These are phyloP conservation scores for Apiospora arundinis DNA, from an alignment of 2,329 filamentous ascomycete genomes.

Conservation along the genomic window DNA sequence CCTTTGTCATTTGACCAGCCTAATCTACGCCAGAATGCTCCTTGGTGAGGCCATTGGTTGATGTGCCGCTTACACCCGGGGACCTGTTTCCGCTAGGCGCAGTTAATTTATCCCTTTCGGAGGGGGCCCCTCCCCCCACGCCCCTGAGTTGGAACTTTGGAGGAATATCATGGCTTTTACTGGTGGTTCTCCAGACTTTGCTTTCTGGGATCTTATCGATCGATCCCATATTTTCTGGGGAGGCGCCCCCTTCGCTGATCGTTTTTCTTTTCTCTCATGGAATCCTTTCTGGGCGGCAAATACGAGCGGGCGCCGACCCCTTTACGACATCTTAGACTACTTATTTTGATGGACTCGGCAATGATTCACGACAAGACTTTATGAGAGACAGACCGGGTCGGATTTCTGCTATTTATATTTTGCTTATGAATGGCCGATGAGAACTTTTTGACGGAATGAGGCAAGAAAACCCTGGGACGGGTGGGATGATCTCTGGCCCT, in stretches of 20 bases:
- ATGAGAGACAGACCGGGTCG: constrained; percentile 30
- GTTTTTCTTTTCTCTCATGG: not conserved
- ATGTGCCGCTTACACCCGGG: not conserved
- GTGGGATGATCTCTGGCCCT: not conserved
- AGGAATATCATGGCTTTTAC: not conserved
- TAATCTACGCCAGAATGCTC: not conserved
- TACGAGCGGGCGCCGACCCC: not conserved
- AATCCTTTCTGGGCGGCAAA: not conserved
- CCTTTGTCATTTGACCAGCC: not conserved
- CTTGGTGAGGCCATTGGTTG: not conserved
- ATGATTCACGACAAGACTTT: constrained; percentile 34
- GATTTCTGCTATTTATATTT: constrained; percentile 28
- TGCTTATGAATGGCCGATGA: not conserved
- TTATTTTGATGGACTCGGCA: constrained; percentile 5
- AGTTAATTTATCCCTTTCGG: constrained; percentile 5
- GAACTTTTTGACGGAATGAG: not conserved
- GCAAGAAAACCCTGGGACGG: not conserved
- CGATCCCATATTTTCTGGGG: not conserved
- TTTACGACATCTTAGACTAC: constrained; percentile 15
- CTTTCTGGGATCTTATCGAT: not conserved
- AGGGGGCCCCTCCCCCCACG: not conserved
- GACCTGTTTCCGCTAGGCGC: not conserved
- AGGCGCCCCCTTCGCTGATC: not conserved
- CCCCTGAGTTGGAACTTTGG: not conserved
- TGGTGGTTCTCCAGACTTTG: not conserved